A percentile compares a stretch with the other conserved stretches of the same genome.
phyloP scores from a whole-genome alignment of 306 rosid genomes.

The Dryas octopetala region DNA sequence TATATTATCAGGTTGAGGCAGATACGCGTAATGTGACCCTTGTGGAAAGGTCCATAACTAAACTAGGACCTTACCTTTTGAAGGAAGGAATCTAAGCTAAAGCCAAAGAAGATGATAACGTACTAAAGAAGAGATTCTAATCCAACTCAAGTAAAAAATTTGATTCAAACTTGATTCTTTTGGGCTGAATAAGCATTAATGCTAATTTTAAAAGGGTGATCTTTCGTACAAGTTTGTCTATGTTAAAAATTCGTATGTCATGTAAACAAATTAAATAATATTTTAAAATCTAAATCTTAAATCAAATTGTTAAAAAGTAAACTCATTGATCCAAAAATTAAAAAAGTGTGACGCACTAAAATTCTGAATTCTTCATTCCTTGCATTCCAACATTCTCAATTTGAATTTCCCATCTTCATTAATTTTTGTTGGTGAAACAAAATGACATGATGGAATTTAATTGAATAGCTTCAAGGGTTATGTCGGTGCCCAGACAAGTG shows the following conservation, averaged over 20 bases:
- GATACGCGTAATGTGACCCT: conserved; percentile 17
- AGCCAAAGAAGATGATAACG: not conserved
- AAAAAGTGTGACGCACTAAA: no score
- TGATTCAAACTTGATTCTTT: not conserved
- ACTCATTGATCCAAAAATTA: no score
- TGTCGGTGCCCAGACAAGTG: conserved; percentile 19
- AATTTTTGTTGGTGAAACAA: not conserved
- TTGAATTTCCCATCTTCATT: not conserved
- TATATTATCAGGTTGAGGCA: no score
- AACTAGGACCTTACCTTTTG: conserved; percentile 15
- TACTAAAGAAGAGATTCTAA: not conserved
- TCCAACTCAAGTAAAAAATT: not conserved
- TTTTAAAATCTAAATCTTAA: no score
- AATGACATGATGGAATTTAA: not conserved
- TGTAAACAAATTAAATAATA: no score
- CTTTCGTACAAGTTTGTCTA: no score
- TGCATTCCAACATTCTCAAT: not conserved
- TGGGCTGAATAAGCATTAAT: no score
- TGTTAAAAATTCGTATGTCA: no score
- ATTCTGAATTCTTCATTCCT: no score
- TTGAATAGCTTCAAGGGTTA: not conserved
- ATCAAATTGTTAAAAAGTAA: no score
- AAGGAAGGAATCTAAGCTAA: conserved; percentile 14
- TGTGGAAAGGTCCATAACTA: not conserved
- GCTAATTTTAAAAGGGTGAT: no score